Evolutionary conservation across 1,139 yeast species (phyloP), one percentile per base, ranked within the genome.

Genomic region (Sugiyamaella pinicola): DNA sequence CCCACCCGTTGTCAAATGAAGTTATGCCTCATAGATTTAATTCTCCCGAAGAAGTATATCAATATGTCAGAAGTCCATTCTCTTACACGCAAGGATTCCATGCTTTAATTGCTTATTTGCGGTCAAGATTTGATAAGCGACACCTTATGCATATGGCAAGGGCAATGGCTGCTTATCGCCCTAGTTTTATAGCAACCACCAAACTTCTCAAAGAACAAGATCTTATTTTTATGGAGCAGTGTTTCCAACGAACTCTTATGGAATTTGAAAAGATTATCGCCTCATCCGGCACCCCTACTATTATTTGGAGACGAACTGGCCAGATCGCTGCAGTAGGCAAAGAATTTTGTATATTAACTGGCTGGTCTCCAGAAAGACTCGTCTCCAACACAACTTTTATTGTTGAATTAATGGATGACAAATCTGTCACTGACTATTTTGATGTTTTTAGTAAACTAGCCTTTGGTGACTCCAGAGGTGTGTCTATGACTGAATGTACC

Each of bases 241-340:
- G 96, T 63, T 90, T 90, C 71, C 97, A 91, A 68, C 73, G 98
- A 46, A 90, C 97, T 0, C 72, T 91, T 41, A 71, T 91, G 44
- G 96, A 95, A 56, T 90, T 88, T 67, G 93, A 88, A 59, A 86
- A 84, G 66, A 86, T 87, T 66, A 85, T 91, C 31, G 78, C 83
- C 22, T 82, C 86, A 22, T 84, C 90, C 41, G 97, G 97, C 0
- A 91, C 97, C 0, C 98, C 98, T 1, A 90, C 97, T 0, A 82
- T 91, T 28, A 93, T 90, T 10, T 91, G 97, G 97, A 75, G 98
- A 61, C 77, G 98, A 54, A 90, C 96, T 1, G 96, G 96, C 4
- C 96, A 91, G 67, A 87, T 91, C 12, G 95, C 96, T 0, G 91
- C 89, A 59, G 95, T 91, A 2, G 95, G 96, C 19, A 87, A 86